Percentiles rank a stretch among this genome's conserved stretches.
Conservation (phyloP, 257 asterid species). For the Lavandula angustifolia region DNA sequence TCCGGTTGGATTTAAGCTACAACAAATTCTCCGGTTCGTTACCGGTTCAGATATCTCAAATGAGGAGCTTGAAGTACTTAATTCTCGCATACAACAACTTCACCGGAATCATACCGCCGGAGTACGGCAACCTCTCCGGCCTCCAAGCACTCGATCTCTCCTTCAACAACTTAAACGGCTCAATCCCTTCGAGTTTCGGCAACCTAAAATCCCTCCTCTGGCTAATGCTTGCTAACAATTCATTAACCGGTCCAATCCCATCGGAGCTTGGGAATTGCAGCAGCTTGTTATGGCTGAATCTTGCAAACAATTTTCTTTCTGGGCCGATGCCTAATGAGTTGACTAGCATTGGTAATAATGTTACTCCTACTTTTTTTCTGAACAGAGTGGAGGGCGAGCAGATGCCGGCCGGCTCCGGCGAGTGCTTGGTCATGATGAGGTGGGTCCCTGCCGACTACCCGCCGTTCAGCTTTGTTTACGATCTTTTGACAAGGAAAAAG, state of each 20-base stretch:
- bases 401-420: constrained; percentile 73
- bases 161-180: constrained; percentile 57
- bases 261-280: constrained; percentile 76
- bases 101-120: constrained; percentile 69
- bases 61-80: constrained; percentile 61
- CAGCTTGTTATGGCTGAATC: constrained; percentile 81
- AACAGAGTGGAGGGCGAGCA: constrained; percentile 41
- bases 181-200: constrained; percentile 68
- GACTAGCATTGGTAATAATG: constrained; percentile 57
- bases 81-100: constrained; percentile 73
- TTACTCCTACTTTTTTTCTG: constrained; percentile 54
- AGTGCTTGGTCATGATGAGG: constrained; percentile 78
- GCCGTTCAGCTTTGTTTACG: constrained; percentile 74
- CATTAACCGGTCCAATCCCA: constrained; percentile 63
- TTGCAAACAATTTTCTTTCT: constrained; percentile 63
- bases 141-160: constrained; percentile 93
- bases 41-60: constrained; percentile 58
- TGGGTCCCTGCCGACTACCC: constrained; percentile 93
- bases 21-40: constrained; percentile 69
- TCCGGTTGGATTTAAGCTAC: constrained; percentile 77
- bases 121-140: constrained; percentile 58
- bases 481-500: constrained; percentile 64
- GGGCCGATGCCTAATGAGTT: constrained; percentile 59
- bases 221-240: constrained; percentile 86
- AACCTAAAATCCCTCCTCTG: constrained; percentile 71